Conservation (phyloP, 208 protist genomes). For the Trypanosoma brucei region DNA sequence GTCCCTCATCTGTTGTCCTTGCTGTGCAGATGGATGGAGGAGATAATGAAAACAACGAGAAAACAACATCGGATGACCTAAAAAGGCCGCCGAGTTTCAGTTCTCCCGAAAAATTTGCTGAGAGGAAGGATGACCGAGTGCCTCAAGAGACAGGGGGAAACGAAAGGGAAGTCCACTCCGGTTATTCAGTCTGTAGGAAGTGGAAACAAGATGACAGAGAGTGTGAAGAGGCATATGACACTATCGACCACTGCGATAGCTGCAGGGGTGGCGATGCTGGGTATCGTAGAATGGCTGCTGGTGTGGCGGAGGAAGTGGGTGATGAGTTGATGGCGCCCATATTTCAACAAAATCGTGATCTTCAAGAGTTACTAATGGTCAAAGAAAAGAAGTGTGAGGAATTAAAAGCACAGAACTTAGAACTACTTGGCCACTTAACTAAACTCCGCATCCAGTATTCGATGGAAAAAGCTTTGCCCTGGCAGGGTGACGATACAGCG, state of each 20-base stretch:
- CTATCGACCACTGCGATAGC: too few relatives aligned
- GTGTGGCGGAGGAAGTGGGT: background rate
- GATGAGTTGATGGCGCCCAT: background rate
- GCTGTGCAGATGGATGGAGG: background rate
- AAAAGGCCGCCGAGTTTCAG: background rate
- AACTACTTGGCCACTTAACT: constrained; percentile 14
- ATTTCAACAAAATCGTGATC: constrained; percentile 13
- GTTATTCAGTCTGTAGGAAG: too few relatives aligned
- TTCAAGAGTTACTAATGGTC: constrained; percentile 15
- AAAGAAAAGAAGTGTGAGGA: constrained; percentile 22
- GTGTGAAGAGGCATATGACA: too few relatives aligned
- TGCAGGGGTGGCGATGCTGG: too few relatives aligned
- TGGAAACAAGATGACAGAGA: too few relatives aligned
- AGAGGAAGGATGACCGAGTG: background rate
- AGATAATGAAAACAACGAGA: background rate
- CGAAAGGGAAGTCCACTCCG: background rate
- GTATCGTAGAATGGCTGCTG: background rate
- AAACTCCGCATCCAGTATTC: constrained; percentile 6
- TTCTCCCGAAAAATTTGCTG: background rate
- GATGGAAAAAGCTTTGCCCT: background rate
- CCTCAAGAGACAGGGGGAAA: background rate
- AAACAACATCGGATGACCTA: background rate
- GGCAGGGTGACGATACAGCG: background rate
- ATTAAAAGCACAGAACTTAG: constrained; percentile 6
- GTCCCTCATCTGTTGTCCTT: background rate